Evolutionary conservation across 2,329 filamentous ascomycete genomes (phyloP), one percentile per base, ranked within the genome.

Genomic region (Claviceps cyperi): DNA sequence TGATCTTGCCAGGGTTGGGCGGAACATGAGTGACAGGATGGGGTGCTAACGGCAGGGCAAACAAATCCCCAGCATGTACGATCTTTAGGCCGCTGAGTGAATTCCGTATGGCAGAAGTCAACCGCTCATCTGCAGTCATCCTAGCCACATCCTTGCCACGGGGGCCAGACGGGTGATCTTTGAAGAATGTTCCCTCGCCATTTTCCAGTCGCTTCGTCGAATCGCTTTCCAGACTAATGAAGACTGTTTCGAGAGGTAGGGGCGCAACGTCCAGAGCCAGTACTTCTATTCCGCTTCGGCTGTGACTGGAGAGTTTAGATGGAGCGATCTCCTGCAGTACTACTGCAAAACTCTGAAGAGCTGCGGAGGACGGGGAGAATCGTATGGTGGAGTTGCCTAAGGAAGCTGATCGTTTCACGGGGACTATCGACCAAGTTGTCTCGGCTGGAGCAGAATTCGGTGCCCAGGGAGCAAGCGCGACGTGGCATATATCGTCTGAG

Each of bases 11-110:
- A 0, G 90, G 88, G 41, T 87, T 86, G 14, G 88, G 79, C 22
- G 86, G 81, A 17, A 86, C 79, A 66, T 95, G 88, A 8, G 89
- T 94, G 55, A 94, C 83, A 13, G 89, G 84, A 65, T 96, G 89
- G 2, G 88, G 79, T 8, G 85, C 80, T 28, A 97, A 72, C 13
- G 87, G 86, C 40, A 98, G 70, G 9, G 78, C 76, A 54, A 85
- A 82, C 47, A 91, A 66, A 64, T 97, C 91, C 19, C 89, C 89
- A 0, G 81, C 75, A 60, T 96, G 92, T 13, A 97, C 80, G 17
- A 98, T 76, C 52, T 78, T 80, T 19, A 90, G 73, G 13, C 77
- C 77, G 35, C 80, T 73, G 48, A 98, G 68, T 2, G 89, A 87
- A 54, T 84, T 77, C 48, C 90, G 80, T 24, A 96, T 75, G 15